A percentile compares a stretch with the other conserved stretches of the same genome.
Evolutionary conservation across 441 rosid species (phyloP).

Genomic region (Biscutella laevigata): DNA sequence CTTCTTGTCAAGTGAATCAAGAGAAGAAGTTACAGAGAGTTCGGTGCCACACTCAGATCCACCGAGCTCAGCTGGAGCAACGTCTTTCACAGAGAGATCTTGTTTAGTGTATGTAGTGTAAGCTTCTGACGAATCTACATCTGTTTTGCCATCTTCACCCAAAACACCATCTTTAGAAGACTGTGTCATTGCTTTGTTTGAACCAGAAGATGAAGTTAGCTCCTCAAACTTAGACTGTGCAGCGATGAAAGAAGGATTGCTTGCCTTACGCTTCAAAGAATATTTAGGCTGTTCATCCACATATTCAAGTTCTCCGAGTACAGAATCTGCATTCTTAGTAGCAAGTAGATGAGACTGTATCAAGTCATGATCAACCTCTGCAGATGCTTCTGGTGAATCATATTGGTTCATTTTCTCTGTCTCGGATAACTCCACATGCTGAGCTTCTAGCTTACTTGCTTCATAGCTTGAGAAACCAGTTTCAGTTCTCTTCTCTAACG

Average conservation of each 20-base stretch:
- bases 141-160: constrained; percentile 35
- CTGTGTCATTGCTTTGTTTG: constrained; percentile 29
- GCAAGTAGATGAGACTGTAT: constrained; percentile 28
- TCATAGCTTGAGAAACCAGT: constrained; percentile 35
- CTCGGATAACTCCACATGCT: constrained; percentile 32
- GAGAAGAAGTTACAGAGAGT: constrained; percentile 80
- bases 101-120: constrained; percentile 21
- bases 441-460: constrained; percentile 29
- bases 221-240: constrained; percentile 76
- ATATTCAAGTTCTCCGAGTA: constrained; percentile 30
- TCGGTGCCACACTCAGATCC: constrained; percentile 89
- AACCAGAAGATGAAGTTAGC: constrained; percentile 38
- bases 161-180: constrained; percentile 34
- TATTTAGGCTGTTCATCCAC: constrained; percentile 44
- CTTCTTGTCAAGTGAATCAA: constrained; percentile 66
- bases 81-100: constrained; percentile 32
- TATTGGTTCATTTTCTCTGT: constrained; percentile 28
- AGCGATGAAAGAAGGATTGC: constrained; percentile 58
- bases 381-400: constrained; percentile 32
- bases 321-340: constrained; percentile 26
- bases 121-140: constrained; percentile 25
- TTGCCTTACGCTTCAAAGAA: constrained; percentile 54
- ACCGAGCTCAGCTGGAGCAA: constrained; percentile 33
- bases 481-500: constrained; percentile 29
- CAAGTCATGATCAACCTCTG: constrained; percentile 26